phyloP scores from a whole-genome alignment of 257 asterid species.

The Sherardia arvensis region DNA sequence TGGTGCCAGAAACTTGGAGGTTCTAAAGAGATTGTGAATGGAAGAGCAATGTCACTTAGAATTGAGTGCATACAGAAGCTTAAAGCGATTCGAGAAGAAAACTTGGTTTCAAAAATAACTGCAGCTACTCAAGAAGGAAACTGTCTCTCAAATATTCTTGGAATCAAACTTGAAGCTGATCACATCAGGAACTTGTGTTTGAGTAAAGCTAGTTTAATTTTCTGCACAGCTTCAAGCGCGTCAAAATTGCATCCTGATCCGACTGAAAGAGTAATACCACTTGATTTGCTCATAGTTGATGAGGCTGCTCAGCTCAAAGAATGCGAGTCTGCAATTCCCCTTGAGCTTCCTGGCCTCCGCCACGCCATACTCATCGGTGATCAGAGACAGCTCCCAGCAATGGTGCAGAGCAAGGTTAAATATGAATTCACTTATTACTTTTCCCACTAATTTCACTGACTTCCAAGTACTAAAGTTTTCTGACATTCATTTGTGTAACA shows the following conservation, averaged over 20 bases:
- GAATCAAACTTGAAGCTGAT: not conserved
- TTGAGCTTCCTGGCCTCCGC: conserved; percentile 52
- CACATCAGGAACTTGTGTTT: conserved; percentile 28
- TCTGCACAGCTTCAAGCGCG: conserved; percentile 68
- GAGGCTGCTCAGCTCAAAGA: conserved; percentile 90
- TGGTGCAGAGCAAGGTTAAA: conserved; percentile 72
- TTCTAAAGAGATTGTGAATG: not conserved
- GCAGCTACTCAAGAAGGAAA: conserved; percentile 6
- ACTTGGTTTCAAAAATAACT: not conserved
- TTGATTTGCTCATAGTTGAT: conserved; percentile 51
- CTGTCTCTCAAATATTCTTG: conserved; percentile 6
- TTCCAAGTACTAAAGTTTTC: not conserved
- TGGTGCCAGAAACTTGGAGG: not conserved
- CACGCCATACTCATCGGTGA: conserved; percentile 82
- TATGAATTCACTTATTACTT: too few relatives aligned
- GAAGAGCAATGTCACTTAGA: conserved; percentile 1
- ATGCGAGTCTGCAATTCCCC: conserved; percentile 65
- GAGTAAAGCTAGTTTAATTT: conserved; percentile 32
- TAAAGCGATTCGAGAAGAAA: not conserved
- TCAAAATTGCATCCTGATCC: conserved; percentile 27
- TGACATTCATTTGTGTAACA: too few relatives aligned
- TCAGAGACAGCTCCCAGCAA: conserved; percentile 72
- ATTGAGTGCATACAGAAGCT: conserved; percentile 27
- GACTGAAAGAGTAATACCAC: conserved; percentile 11
- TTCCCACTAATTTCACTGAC: too few relatives aligned